phyloP scores from a whole-genome alignment of 148 eudicot genomes.

The Heliosperma pusillum region DNA sequence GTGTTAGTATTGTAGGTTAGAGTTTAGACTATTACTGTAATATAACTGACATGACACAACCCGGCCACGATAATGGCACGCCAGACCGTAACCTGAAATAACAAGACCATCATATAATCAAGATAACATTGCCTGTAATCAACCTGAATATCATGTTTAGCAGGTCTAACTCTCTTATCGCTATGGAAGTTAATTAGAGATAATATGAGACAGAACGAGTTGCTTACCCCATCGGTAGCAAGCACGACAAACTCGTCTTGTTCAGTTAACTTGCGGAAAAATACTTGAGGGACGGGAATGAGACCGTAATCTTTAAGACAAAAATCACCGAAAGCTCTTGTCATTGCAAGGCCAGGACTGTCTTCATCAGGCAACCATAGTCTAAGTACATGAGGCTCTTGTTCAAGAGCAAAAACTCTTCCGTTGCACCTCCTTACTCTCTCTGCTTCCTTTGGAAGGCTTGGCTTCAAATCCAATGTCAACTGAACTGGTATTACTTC shows the following conservation, averaged over 20 bases:
- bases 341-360: constrained; percentile 91
- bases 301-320: constrained; percentile 88
- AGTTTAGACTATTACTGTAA: neutral
- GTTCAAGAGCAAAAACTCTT: constrained; percentile 62
- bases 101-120: neutral
- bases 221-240: constrained; percentile 92
- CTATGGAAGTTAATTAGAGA: neutral
- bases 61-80: neutral
- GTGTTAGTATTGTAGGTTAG: no score
- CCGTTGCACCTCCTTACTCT: constrained; percentile 55
- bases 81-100: neutral
- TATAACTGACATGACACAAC: neutral
- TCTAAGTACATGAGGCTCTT: constrained; percentile 67
- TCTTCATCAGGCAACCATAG: constrained; percentile 80
- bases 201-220: neutral
- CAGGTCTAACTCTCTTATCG: no score
- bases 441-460: constrained; percentile 53
- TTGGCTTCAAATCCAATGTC: constrained; percentile 82
- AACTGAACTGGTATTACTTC: constrained; percentile 57
- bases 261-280: constrained; percentile 51
- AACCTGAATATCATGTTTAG: no score
- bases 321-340: constrained; percentile 93
- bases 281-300: constrained; percentile 70
- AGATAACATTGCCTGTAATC: no score
- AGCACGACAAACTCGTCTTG: constrained; percentile 81